Evolutionary conservation across 495 filamentous ascomycete species (phyloP), one percentile per base, ranked within the genome.

Genomic region (Penicillium angulare): DNA sequence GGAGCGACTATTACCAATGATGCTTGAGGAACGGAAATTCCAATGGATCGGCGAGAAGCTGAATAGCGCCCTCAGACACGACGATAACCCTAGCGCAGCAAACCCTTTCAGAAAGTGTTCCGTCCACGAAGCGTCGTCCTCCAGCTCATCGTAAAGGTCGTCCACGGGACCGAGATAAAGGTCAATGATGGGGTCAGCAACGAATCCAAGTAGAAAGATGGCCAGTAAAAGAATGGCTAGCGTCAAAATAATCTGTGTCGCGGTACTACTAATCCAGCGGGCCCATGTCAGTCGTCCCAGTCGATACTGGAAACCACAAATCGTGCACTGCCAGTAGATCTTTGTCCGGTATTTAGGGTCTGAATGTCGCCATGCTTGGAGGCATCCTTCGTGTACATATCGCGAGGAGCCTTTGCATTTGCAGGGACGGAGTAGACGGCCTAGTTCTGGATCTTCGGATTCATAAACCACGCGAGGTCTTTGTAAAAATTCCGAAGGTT

Each of bases 341-440:
- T 84, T 70, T 41, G 76, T 72, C 43, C 81, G 77, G 54, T 86
- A 83, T 22, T 72, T 59, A 6, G 87, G 87, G 61, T 91, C 84
- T 8, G 86, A 76, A 43, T 85, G 76, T 50, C 93, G 85, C 93
- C 93, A 97, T 24, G 77, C 71, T 63, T 92, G 85, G 16, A 98
- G 76, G 66, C 93, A 98, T n/a, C 84, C 88, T 65, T 96, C 89
- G 66, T 98, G 93, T 27, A 97, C 91, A 74, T 95, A 97, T 69
- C 86, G 86, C 49, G 91, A 88, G 12, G 86, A 88, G 46, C 93
- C 93, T 71, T 88, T 92, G 75, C 93, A 98, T 67, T 85, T 83
- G 77, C 93, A 98, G 4, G 93, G 93, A 22, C 88, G 86, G 41
- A 98, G 78, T n/a, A 98, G 74, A 5, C 90, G 86, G 32, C 90